Evolutionary conservation across 371 early-diverging fungal species (phyloP), one percentile per base, ranked within the genome.

Genomic region (Blakeslea trispora): DNA sequence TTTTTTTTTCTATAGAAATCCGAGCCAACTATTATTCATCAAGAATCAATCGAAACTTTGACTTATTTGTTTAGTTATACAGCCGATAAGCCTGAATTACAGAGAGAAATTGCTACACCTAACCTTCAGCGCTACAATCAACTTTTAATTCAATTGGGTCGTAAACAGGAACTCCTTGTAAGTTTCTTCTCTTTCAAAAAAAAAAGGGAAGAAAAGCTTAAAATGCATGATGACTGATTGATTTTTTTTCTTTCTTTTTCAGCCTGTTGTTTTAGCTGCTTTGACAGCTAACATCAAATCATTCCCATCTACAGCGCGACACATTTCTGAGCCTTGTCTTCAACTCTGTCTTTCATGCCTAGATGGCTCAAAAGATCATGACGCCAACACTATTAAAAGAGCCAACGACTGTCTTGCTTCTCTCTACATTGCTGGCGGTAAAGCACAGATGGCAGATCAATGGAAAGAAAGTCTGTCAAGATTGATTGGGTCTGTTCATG

Each of bases 251-350:
- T 44, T 1, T 31, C 28, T 19, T 5, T 40, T 41, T 22, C 55
- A 81, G 81, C 66, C 74, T 7, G 67, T 65, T 2, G 81, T 79
- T 18, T 69, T 78, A 39, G 45, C 55, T 45, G 83, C 81, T 14
- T 69, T 85, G 41, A 61, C 78, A 4, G 63, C 55, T 19, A 79
- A 83, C 6, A 73, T 75, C 21, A 69, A 68, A 22, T 45, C 60
- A 9, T 86, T 84, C 59, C 86, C 86, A n/a, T 68, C 81, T 0
- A 76, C 76, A 6, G 79, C 82, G 28, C 75, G 81, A 45, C 75
- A 81, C 41, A 63, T 79, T 19, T 66, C 72, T 13, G 82, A 83
- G 48, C 77, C 74, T 23, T 64, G 69, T 2, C 72, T 72, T 61
- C 79, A 79, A 8, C 41, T 84, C 9, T 86, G 84, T 52, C 61